phyloP scores from a whole-genome alignment of 805 yeast genomes.

The Myxozyma melibiosi region DNA sequence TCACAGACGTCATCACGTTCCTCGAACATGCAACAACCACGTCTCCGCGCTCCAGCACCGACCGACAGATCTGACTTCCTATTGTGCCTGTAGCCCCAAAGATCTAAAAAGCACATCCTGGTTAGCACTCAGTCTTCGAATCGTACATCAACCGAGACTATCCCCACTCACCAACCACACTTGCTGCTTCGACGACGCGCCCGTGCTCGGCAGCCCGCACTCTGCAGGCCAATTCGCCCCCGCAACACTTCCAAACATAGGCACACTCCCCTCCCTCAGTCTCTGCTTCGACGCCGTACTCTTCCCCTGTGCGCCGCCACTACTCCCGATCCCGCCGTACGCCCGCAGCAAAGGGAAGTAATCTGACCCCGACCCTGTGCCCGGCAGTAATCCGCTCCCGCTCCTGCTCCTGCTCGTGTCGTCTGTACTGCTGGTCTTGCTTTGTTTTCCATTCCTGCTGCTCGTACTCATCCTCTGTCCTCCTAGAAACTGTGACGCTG shows the following conservation, averaged over 20 bases:
- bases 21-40: conserved; percentile 35
- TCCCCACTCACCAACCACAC: conserved; percentile 30
- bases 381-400: background rate
- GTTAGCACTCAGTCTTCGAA: background rate
- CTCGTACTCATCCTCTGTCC: too few relatives aligned
- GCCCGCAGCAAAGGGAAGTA: conserved; percentile 14
- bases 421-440: too few relatives aligned
- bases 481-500: too few relatives aligned
- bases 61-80: conserved; percentile 34
- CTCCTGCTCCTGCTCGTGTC: background rate
- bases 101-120: conserved; percentile 16
- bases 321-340: conserved; percentile 1
- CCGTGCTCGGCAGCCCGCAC: conserved; percentile 20
- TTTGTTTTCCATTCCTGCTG: too few relatives aligned
- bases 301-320: background rate
- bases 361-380: conserved; percentile 4
- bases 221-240: conserved; percentile 25
- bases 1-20: conserved; percentile 12
- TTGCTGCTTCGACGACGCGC: conserved; percentile 17
- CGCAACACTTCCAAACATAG: conserved; percentile 10
- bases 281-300: background rate
- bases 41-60: conserved; percentile 36
- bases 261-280: conserved; percentile 4
- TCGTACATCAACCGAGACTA: background rate
- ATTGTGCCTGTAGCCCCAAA: conserved; percentile 38